Conservation (phyloP, 306 rosid species). For the Cucurbita ficifolia region DNA sequence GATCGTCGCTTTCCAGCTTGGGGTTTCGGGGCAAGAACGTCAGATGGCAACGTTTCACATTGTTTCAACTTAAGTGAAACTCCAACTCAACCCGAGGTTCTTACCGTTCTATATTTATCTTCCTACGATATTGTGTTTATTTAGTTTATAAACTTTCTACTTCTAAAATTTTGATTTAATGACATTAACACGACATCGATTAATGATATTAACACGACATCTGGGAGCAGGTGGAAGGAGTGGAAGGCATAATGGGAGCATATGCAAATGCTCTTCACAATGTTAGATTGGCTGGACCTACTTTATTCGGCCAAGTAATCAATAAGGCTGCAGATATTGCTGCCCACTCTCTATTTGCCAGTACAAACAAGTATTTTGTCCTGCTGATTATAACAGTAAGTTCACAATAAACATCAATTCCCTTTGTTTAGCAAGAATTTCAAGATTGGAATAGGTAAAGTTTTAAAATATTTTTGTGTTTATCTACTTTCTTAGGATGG, state of each 20-base stretch:
- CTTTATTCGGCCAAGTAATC: constrained; percentile 71
- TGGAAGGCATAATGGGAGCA: constrained; percentile 74
- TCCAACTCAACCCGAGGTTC: constrained; percentile 40
- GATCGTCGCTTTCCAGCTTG: constrained; percentile 68
- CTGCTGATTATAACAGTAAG: constrained; percentile 72
- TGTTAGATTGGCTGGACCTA: constrained; percentile 60
- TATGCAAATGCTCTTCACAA: constrained; percentile 41
- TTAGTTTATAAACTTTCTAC: too few species aligned
- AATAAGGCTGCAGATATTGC: constrained; percentile 62
- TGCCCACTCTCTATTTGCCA: constrained; percentile 28
- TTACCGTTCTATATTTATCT: background rate
- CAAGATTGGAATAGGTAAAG: too few species aligned
- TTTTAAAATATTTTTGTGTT: background rate
- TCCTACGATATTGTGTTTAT: too few species aligned
- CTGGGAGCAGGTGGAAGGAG: constrained; percentile 43
- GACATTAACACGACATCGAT: too few species aligned
- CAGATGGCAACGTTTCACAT: constrained; percentile 36
- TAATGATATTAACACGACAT: too few species aligned
- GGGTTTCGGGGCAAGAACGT: constrained; percentile 78
- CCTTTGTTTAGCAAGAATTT: background rate
- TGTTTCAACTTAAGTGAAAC: constrained; percentile 65
- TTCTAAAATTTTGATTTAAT: too few species aligned
- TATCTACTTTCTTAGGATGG: constrained; percentile 49
- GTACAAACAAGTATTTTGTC: constrained; percentile 35
- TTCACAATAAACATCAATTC: background rate